Conservation (phyloP, 306 rosid species). For the Carpinus viminea region DNA sequence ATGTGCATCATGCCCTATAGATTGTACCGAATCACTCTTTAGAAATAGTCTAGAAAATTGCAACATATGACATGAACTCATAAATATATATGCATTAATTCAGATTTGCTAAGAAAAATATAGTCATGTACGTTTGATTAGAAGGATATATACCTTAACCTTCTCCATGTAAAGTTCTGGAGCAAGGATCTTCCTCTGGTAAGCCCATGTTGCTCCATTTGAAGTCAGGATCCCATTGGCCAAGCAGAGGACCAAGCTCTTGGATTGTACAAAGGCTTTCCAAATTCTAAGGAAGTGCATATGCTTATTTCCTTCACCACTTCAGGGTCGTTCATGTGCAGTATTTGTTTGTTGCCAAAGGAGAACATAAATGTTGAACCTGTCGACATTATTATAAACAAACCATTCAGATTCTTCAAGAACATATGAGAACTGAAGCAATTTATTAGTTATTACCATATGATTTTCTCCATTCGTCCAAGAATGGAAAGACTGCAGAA, state of each 20-base stretch:
- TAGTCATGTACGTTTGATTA: too few relatives aligned
- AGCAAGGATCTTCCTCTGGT: constrained; percentile 38
- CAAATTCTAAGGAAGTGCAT: constrained; percentile 43
- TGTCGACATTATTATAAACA: neutral
- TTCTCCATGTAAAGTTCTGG: constrained; percentile 24
- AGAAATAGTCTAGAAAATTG: too few relatives aligned
- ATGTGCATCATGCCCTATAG: constrained; percentile 29
- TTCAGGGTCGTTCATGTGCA: constrained; percentile 36
- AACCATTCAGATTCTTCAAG: neutral
- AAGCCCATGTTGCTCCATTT: constrained; percentile 40
- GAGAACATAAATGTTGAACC: constrained; percentile 38
- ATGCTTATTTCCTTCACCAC: constrained; percentile 32
- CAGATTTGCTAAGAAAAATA: too few relatives aligned
- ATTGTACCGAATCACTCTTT: too few relatives aligned
- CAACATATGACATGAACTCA: too few relatives aligned
- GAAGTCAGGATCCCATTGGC: constrained; percentile 45
- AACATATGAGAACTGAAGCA: neutral
- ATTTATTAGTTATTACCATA: constrained; percentile 25
- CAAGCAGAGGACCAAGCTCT: constrained; percentile 37
- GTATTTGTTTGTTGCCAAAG: constrained; percentile 40
- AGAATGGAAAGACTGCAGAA: constrained; percentile 31
- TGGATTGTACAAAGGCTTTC: constrained; percentile 34
- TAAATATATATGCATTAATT: too few relatives aligned
- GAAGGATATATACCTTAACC: constrained; percentile 36
- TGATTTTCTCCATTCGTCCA: constrained; percentile 35